phyloP scores from a whole-genome alignment of 345 rosid species.

The Bruguiera parviflora region DNA sequence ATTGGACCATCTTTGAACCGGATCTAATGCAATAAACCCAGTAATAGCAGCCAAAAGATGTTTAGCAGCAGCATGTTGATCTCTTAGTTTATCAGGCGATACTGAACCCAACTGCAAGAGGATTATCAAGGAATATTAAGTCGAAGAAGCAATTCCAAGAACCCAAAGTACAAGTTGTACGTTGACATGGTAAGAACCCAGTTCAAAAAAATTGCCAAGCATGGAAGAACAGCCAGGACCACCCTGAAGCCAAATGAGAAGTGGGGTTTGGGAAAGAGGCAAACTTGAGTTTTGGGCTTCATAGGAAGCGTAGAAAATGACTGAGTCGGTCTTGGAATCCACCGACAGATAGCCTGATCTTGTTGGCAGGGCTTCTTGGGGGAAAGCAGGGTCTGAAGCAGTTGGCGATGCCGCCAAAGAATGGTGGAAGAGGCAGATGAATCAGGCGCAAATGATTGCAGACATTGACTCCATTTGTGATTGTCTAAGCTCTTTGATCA shows the following conservation, averaged over 20 bases:
- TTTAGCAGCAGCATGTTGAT: slow-evolving; percentile 50
- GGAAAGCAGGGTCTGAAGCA: slow-evolving; percentile 25
- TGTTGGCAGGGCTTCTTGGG: slow-evolving; percentile 63
- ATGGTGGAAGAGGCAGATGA: slow-evolving; percentile 18
- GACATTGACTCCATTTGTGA: slow-evolving; percentile 14
- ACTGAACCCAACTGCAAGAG: slow-evolving; percentile 84
- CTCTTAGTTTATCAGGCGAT: slow-evolving; percentile 63
- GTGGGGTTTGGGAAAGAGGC: slow-evolving; percentile 53
- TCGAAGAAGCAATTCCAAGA: slow-evolving; percentile 84
- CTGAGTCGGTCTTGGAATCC: slow-evolving; percentile 42
- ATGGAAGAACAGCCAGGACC: slow-evolving; percentile 96
- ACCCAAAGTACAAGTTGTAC: slow-evolving; percentile 39
- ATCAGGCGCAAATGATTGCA: slow-evolving; percentile 5
- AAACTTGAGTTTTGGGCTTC: slow-evolving; percentile 58
- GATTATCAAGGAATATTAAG: slow-evolving; percentile 69
- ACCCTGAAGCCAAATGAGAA: slow-evolving; percentile 82
- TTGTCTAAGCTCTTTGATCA: no score
- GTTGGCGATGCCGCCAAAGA: slow-evolving; percentile 19
- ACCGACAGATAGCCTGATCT: slow-evolving; percentile 77
- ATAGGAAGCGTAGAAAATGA: slow-evolving; percentile 71
- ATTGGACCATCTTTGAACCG: slow-evolving; percentile 50
- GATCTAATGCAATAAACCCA: slow-evolving; percentile 41
- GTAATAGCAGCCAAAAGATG: slow-evolving; percentile 54
- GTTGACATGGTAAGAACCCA: slow-evolving; percentile 70
- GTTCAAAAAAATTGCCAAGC: slow-evolving; percentile 76